Percentiles rank a stretch among this genome's conserved stretches.
phyloP scores from a whole-genome alignment of 2,329 filamentous ascomycete species.

The Aphanoascus verrucosus region DNA sequence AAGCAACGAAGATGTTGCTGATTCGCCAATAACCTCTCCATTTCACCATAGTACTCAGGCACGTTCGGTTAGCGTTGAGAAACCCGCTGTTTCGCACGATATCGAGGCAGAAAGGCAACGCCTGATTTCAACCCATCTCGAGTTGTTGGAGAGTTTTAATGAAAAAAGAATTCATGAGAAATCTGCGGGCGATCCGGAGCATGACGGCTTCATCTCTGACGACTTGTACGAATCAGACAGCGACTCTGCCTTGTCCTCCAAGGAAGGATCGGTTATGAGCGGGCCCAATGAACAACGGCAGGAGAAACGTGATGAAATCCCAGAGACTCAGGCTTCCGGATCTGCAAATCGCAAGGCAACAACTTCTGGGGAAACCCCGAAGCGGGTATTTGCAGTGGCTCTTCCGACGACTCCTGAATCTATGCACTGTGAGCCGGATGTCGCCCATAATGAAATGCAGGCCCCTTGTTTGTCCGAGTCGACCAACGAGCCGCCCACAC shows the following conservation, averaged over 20 bases:
- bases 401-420: constrained; percentile 3
- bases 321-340: not conserved
- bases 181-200: not conserved
- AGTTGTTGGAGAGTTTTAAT: no score
- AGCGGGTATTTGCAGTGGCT: not conserved
- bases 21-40: not conserved
- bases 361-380: not conserved
- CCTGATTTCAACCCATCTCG: no score
- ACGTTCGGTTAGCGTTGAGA: no score
- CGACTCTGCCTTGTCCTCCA: not conserved
- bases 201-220: not conserved
- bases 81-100: no score
- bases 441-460: not conserved
- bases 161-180: not conserved
- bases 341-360: no score
- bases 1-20: not conserved
- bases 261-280: not conserved
- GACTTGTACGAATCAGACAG: not conserved
- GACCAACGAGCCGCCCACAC: not conserved
- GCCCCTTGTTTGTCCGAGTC: not conserved
- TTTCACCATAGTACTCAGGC: not conserved
- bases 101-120: no score
- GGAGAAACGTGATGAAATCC: not conserved
- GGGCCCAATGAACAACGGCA: not conserved
- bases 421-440: constrained; percentile 1